A percentile compares a stretch with the other conserved stretches of the same genome.
These are phyloP conservation scores for Naganishia vaughanmartiniae DNA, from an alignment of 768 basidiomycete genomes.

Conservation along the genomic window DNA sequence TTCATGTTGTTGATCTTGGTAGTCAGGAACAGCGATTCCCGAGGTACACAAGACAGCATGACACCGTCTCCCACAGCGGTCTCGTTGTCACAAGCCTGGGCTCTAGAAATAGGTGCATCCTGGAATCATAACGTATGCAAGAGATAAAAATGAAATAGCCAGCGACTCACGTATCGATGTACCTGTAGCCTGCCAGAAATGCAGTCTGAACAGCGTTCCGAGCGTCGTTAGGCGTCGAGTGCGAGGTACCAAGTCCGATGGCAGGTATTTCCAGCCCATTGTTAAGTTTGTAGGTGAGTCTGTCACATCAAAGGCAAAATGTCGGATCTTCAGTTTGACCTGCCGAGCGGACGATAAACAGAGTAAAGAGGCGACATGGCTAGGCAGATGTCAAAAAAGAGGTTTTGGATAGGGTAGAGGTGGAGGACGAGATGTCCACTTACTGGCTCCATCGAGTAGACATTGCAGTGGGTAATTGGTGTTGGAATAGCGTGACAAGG, in stretches of 20 bases:
- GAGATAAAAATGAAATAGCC: background rate
- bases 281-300: slow-evolving; percentile 45
- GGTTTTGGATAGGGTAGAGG: background rate
- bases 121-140: background rate
- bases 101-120: slow-evolving; percentile 4
- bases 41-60: slow-evolving; percentile 68
- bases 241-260: slow-evolving; percentile 59
- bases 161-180: slow-evolving; percentile 52
- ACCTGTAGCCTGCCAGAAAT: slow-evolving; percentile 68
- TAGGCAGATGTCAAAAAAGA: background rate
- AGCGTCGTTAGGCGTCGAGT: slow-evolving; percentile 65
- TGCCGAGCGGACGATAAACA: background rate
- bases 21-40: slow-evolving; percentile 74
- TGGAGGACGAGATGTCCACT: background rate
- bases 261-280: slow-evolving; percentile 66
- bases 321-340: background rate
- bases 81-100: slow-evolving; percentile 61
- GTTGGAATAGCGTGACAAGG: too few species aligned
- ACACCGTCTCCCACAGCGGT: slow-evolving; percentile 78
- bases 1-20: slow-evolving; percentile 48
- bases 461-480: background rate
- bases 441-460: slow-evolving; percentile 12
- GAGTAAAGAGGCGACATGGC: too few species aligned
- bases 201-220: slow-evolving; percentile 72
- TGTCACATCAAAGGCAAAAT: background rate